Base-by-base conservation (phyloP, 768 basidiomycete species). In the Termitomyces sp. region DNA sequence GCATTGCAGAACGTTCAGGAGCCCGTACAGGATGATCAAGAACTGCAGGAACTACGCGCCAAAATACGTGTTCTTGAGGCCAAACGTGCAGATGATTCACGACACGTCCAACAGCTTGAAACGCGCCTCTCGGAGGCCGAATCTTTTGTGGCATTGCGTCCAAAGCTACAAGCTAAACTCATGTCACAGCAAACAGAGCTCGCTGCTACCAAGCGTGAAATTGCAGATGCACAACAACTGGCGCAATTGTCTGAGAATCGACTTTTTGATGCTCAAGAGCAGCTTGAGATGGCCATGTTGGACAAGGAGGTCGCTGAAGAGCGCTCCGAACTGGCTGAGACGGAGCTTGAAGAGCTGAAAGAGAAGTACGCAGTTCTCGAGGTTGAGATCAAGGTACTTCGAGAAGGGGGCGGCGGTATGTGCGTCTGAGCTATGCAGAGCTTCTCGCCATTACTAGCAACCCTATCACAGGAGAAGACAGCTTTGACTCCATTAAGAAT, bases 291-390 rank as follows among this genome's bases (percentile, higher is more conserved):
- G 89, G 81, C 86, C 3, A 91, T 91, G 82, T 74, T 99, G 65
- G 97, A 99, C 70, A 94, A 93, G 74, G 97, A 99, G 71, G 86
- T 98, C 41, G 95, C 96, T 0, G 97, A 98, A 69, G 96, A 98
- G 71, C 85, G 85, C 60, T 88, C 91, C 0, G 96, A 98, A 71
- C 69, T 84, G 2, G 87, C 87, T 0, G 88, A 93, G 69, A 72
- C 79, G 0, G 93, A 95, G 68, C 67, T 95, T 52, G 92, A 91
- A 64, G 89, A 87, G 55, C 68, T 88, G 59, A 89, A 81, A 66
- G 96, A 98, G 72, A 83, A 79, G 64, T 62, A 93, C 50, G 91
- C 89, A 6, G 82, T 89, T 49, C 63, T 88, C 33, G 89, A 97
- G 68, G 88, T 97, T 14, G 95, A 98, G 70, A 75, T 94, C 48